Evolutionary conservation across 257 asterid species (phyloP), one percentile per base, ranked within the genome.

Genomic region (Primulina huaijiensis): DNA sequence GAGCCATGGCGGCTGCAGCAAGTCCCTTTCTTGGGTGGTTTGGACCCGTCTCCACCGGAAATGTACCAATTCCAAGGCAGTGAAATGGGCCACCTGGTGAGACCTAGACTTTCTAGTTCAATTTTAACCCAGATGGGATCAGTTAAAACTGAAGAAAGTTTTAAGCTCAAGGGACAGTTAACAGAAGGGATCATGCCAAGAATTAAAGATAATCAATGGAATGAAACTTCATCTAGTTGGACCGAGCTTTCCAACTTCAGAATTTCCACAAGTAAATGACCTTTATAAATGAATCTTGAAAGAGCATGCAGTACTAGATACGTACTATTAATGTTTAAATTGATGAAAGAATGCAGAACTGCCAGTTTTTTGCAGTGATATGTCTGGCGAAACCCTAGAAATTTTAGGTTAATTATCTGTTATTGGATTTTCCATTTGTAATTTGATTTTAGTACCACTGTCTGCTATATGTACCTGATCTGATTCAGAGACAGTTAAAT

Each of bases 1-100:
- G 95, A 92, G 80, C 89, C 79, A 69, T 90, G 98, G 98, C 59
- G 95, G 82, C 8, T 82, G 62, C 96, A 81, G 69, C 83, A 77
- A 58, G 33, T 88, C 55, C 97, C 95, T 29, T 82, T 82, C 77
- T 38, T 89, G 62, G 84, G 84, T 0, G 76, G 84, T 8, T 71
- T 80, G 2, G 89, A 81, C 7, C 67, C 68, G 19, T 75, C 88
- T 3, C 56, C 79, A 2, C 17, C 82, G 7, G 86, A 81, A 43
- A 72, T 75, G 10, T 81, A 60, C 62, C 92, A 82, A 8, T 79
- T 82, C 75, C 56, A 46, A 16, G 20, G 8, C 56, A 46, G 20
- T 16, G 56, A 46, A 5, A 16, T 1, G 11, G 43, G 43, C 43
- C 43, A 35, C 7, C 77, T 65, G 25, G 71, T 69, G 65, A 69